A percentile compares a stretch with the other conserved stretches of the same genome.
Evolutionary conservation across 2,329 filamentous ascomycete genomes (phyloP).

Genomic region (Cytospora mali): DNA sequence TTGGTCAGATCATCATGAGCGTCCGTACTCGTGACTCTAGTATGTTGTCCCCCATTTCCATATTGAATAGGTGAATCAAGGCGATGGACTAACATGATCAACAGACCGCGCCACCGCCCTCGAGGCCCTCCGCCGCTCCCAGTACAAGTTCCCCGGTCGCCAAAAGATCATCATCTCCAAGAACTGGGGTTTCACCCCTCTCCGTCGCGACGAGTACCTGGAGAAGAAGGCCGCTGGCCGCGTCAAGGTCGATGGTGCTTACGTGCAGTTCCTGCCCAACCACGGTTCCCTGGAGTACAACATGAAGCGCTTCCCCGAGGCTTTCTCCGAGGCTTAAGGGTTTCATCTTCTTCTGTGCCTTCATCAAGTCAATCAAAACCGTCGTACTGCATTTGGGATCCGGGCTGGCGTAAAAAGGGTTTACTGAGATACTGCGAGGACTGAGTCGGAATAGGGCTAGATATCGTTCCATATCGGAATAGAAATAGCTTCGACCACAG

Average conservation of each 20-base stretch:
- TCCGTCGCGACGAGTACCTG: constrained; percentile 96
- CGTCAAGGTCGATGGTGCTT: constrained; percentile 97
- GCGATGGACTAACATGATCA: constrained; percentile 30
- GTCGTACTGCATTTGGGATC: constrained; percentile 42
- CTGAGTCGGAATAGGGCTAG: constrained; percentile 22
- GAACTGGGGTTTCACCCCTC: constrained; percentile 99
- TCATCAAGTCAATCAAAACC: constrained; percentile 22
- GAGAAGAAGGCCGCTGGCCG: constrained; percentile 90
- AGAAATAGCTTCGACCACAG: constrained; percentile 26
- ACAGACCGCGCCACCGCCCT: constrained; percentile 87
- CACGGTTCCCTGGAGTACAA: constrained; percentile 84
- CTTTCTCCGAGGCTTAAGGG: constrained; percentile 68
- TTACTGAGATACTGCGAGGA: constrained; percentile 26
- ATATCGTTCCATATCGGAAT: constrained; percentile 18
- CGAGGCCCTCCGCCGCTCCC: constrained; percentile 97
- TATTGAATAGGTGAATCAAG: not conserved
- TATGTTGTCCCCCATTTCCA: constrained; percentile 52
- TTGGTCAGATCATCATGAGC: constrained; percentile 97
- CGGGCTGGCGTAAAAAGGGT: constrained; percentile 47
- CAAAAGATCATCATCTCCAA: constrained; percentile 99
- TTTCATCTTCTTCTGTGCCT: constrained; percentile 36
- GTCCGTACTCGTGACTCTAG: constrained; percentile 94
- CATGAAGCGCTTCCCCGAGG: constrained; percentile 92
- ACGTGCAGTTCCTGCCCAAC: constrained; percentile 98
- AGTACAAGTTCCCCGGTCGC: constrained; percentile 99